Base-by-base conservation (phyloP, 169 alveolate species). In the Haemoproteus tartakovskyi region DNA sequence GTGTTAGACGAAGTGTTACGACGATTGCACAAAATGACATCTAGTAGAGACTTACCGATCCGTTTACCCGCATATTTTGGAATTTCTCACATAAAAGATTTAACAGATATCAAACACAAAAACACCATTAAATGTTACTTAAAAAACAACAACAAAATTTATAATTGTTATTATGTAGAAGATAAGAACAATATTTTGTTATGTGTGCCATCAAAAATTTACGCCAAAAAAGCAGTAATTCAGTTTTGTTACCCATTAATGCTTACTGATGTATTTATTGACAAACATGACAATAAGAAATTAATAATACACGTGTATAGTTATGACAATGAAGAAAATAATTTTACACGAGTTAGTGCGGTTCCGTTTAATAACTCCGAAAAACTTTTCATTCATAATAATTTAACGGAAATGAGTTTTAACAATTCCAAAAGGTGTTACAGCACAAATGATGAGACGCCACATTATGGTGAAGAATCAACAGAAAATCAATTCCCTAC, bases 71-170 rank as follows among this genome's bases (percentile, higher is more conserved):
- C 56, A 26, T 67, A 70, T 22, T 70, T 54, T 30, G 56, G 33
- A 29, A 30, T 54, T 50, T 41, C 41, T 16, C 29, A 29, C 61
- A 45, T 45, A 60, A 54, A 59, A 19, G 74, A 67, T 29, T 60
- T 70, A 30, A 54, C 56, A 11, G 83, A 70, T 24, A 70, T 70
- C 41, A 70, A 70, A 48, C 52, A 70, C 45, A 70, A 70, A 16
- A 52, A 70, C 40, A 70, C 74, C 47, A 70, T 70, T 43, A 70
- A 70, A 48, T 70, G 83, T 62, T 70, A 54, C 74, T 48, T 70
- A 37, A 70, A 70, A 37, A 54, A 70, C 45, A 70, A 43, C 30
- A 70, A 70, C 21, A 41, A 70, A 70, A 70, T 70, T 54, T 70
- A 54, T 27, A 70, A 70, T 45, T 70, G 83, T 26, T 70, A 70